Conservation (phyloP, 2,329 filamentous ascomycete species). For the Ophioceras dolichostomum region DNA sequence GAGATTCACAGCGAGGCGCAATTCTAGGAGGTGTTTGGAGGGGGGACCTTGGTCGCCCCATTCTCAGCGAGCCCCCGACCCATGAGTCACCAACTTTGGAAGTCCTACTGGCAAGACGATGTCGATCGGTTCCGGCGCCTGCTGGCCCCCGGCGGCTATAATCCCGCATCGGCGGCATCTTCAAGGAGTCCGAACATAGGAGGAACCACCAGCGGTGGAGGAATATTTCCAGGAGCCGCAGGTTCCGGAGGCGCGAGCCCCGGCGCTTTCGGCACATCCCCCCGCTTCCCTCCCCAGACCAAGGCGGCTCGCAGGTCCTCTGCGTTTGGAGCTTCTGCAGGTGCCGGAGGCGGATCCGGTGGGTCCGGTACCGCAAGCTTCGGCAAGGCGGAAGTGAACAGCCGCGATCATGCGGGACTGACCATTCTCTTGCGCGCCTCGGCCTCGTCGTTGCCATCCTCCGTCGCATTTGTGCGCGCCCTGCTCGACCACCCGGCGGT, state of each 20-base stretch:
- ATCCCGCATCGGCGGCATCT: slow-evolving; percentile 30
- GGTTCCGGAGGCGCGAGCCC: too few relatives aligned
- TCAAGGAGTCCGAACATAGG: slow-evolving; percentile 36
- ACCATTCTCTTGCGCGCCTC: slow-evolving; percentile 78
- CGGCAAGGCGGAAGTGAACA: slow-evolving; percentile 63
- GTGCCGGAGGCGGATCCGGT: slow-evolving; percentile 16
- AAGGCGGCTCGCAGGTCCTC: slow-evolving; percentile 9
- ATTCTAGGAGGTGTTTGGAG: slow-evolving; percentile 39
- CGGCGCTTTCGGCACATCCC: slow-evolving; percentile 19
- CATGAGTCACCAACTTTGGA: slow-evolving; percentile 94
- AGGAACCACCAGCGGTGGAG: slow-evolving; percentile 14
- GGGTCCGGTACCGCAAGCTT: slow-evolving; percentile 23
- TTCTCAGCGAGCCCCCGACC: slow-evolving; percentile 25
- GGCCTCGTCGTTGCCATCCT: slow-evolving; percentile 58
- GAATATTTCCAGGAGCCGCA: too few relatives aligned
- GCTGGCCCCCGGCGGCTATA: slow-evolving; percentile 60
- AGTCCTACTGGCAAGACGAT: slow-evolving; percentile 94
- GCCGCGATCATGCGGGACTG: slow-evolving; percentile 67
- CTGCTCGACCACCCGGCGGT: slow-evolving; percentile 71
- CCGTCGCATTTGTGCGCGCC: slow-evolving; percentile 62
- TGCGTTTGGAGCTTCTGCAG: slow-evolving; percentile 7
- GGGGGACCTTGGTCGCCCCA: slow-evolving; percentile 13
- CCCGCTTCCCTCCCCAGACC: slow-evolving; percentile 21
- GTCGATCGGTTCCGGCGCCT: slow-evolving; percentile 88
- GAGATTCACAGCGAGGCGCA: slow-evolving; percentile 85